Evolutionary conservation across 2,329 filamentous ascomycete species (phyloP), one percentile per base, ranked within the genome.

Genomic region (Fusarium guadeloupense): DNA sequence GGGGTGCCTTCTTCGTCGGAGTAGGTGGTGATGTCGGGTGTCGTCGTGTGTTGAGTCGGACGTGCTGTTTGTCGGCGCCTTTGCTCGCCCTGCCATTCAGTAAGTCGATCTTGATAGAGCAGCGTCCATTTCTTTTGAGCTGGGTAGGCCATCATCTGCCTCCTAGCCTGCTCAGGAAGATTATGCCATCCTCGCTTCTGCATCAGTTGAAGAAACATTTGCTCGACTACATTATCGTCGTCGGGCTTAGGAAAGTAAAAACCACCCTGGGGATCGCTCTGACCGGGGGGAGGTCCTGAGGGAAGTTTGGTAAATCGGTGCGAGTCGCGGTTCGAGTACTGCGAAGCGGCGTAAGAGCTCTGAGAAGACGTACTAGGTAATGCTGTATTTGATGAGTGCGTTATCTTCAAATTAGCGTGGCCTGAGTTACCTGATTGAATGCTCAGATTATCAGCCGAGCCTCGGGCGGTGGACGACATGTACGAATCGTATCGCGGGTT

Each of bases 171-270:
- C 72, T 99, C 95, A 6, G 95, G 95, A 64, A 99, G 81, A 76
- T 96, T 96, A 78, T 97, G 95, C 92, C 93, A 98, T 64, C 94
- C 95, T 78, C 95, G 87, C 78, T 97, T 97, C 72, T 96, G 91
- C 95, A 99, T 98, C 64, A 99, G 80, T 46, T 92, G 89, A 70
- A 93, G 82, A 72, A 98, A 98, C 81, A 97, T 91, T 71, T 93
- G 88, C 73, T 98, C 92, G 39, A 97, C 90, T 13, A 96, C 80
- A 55, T 88, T 85, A 71, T 96, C 92, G 74, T 96, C 91, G 47
- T 88, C 84, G 14, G 92, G 92, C 68, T 90, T 87, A 40, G 87
- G 84, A 45, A 95, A 85, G 61, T 87, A 77, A 66, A 87, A 85
- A 20, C 78, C 80, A 31, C 85, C 83, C 62, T 78, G 76, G 31